phyloP scores from a whole-genome alignment of 768 basidiomycete species.

The Russula emetica region DNA sequence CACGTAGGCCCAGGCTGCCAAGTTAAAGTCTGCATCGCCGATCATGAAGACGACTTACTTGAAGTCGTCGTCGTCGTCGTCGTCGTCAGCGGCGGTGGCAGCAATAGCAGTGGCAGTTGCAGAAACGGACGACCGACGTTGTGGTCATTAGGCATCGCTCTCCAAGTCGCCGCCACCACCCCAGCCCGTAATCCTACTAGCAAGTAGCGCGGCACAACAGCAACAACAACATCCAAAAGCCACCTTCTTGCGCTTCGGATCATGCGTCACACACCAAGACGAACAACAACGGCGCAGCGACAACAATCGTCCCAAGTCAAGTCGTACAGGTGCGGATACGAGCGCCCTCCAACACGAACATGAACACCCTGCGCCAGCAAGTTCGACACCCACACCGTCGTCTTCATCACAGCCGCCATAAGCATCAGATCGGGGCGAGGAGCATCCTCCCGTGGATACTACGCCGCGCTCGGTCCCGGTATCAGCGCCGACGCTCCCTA shows the following conservation, averaged over 20 bases:
- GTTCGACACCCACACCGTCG: too few relatives aligned
- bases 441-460: neutral
- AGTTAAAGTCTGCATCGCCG: conserved; percentile 10
- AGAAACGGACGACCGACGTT: neutral
- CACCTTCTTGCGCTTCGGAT: neutral
- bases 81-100: neutral
- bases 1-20: too few relatives aligned
- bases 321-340: too few relatives aligned
- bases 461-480: neutral
- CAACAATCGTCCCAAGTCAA: neutral
- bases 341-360: neutral
- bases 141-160: neutral
- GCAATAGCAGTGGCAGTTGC: too few relatives aligned
- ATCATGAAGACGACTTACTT: conserved; percentile 5
- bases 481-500: neutral
- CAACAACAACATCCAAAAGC: neutral
- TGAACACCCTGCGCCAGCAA: neutral
- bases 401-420: neutral
- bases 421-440: neutral
- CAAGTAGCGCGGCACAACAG: neutral
- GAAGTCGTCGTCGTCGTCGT: neutral
- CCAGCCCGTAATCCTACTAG: neutral
- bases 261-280: neutral
- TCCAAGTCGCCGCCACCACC: neutral
- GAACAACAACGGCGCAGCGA: neutral